These are phyloP conservation scores for peach (Prunus persica) DNA, from an alignment of 306 rosid species.

Conservation along the genomic window Prunus_persica_NCBIv2 NC_034010.1:22907001-22907500, in stretches of 20 bases:
- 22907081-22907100: background rate
- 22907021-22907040: background rate
- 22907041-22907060: background rate
- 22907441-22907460: background rate
- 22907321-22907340: no score
- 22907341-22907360: no score
- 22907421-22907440: background rate
- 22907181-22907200: no score
- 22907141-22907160: no score
- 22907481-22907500: background rate
- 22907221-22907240: background rate
- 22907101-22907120: no score
- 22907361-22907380: no score
- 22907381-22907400: background rate
- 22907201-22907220: no score
- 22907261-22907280: background rate
- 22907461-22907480: background rate
- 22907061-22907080: background rate
- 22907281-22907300: no score
- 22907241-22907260: background rate
- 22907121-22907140: no score
- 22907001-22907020: background rate
- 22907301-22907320: no score
- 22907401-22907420: slow-evolving; percentile 1
- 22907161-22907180: no score